Evolutionary conservation across 2,329 filamentous ascomycete species (phyloP).

Genomic region (Colletotrichum destructivum): DNA sequence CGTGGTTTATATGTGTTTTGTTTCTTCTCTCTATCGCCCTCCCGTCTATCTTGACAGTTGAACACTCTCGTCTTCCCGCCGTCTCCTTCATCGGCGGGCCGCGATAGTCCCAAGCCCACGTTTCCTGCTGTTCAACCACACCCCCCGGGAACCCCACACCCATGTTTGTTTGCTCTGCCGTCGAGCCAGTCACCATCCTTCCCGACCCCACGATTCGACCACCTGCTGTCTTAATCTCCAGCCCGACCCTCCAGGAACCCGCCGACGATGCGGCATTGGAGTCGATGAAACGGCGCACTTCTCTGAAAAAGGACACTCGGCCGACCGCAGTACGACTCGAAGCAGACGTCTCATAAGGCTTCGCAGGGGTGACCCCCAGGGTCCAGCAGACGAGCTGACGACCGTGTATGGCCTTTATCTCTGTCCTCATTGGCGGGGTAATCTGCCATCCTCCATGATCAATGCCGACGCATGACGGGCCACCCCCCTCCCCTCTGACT

Average conservation of each 20-base stretch:
- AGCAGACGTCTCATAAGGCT: conserved; percentile 20
- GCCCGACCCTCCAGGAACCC: conserved; percentile 38
- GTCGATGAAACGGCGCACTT: conserved; percentile 32
- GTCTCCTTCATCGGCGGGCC: conserved; percentile 23
- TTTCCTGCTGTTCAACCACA: conserved; percentile 17
- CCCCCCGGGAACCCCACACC: conserved; percentile 5
- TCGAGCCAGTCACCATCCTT: conserved; percentile 32
- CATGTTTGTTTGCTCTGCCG: background rate
- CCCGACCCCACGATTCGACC: conserved; percentile 36
- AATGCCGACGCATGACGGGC: conserved; percentile 36
- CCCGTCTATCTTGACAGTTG: conserved; percentile 17
- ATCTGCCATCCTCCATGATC: conserved; percentile 17
- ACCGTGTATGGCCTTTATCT: conserved; percentile 34
- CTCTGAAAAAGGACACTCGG: conserved; percentile 29
- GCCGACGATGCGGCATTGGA: conserved; percentile 26
- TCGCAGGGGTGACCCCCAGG: conserved; percentile 34
- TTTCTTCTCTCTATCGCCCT: conserved; percentile 12
- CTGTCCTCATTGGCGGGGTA: conserved; percentile 33
- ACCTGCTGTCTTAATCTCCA: conserved; percentile 35
- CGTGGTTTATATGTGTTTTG: conserved; percentile 32
- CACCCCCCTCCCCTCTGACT: conserved; percentile 2
- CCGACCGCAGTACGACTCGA: conserved; percentile 31
- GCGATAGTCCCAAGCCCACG: conserved; percentile 28
- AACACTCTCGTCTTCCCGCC: too few species aligned
- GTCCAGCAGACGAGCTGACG: conserved; percentile 28